A percentile compares a stretch with the other conserved stretches of the same genome.
phyloP scores from a whole-genome alignment of 768 basidiomycete genomes.

The Suillus weaverae region DNA sequence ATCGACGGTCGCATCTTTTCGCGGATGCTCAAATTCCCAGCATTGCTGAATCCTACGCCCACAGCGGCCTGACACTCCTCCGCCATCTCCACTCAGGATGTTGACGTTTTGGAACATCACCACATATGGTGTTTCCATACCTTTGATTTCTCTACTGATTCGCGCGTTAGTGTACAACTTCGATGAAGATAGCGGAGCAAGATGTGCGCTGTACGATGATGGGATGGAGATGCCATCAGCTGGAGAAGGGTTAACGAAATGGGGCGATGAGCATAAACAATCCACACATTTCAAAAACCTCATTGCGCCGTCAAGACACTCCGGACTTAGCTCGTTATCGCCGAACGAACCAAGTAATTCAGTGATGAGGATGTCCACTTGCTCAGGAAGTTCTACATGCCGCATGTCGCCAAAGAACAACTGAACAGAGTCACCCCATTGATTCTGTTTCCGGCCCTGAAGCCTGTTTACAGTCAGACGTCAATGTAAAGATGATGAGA shows the following conservation, averaged over 20 bases:
- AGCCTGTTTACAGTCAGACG: constrained; percentile 49
- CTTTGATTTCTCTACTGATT: constrained; percentile 62
- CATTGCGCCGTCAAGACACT: constrained; percentile 95
- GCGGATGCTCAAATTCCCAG: constrained; percentile 96
- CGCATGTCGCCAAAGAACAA: constrained; percentile 97
- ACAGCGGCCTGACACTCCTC: constrained; percentile 61
- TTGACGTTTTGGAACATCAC: constrained; percentile 98
- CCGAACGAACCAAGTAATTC: constrained; percentile 97
- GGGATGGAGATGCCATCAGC: constrained; percentile 96
- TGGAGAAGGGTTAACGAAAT: constrained; percentile 33
- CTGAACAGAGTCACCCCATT: constrained; percentile 82
- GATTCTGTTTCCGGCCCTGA: constrained; percentile 74
- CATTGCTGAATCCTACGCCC: constrained; percentile 89
- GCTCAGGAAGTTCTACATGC: constrained; percentile 74
- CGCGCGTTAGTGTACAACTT: constrained; percentile 87
- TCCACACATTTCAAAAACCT: constrained; percentile 82
- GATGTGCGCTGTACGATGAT: constrained; percentile 90
- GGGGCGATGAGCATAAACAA: background rate
- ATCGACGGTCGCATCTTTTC: constrained; percentile 75
- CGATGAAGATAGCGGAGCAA: constrained; percentile 92
- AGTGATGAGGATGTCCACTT: constrained; percentile 91
- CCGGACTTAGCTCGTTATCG: constrained; percentile 97
- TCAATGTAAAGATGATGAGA: constrained; percentile 10
- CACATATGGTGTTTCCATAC: constrained; percentile 93
- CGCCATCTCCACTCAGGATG: constrained; percentile 76